A percentile compares a stretch with the other conserved stretches of the same genome.
phyloP scores from a whole-genome alignment of 495 filamentous ascomycete species.

The Xylaria flabelliformis region DNA sequence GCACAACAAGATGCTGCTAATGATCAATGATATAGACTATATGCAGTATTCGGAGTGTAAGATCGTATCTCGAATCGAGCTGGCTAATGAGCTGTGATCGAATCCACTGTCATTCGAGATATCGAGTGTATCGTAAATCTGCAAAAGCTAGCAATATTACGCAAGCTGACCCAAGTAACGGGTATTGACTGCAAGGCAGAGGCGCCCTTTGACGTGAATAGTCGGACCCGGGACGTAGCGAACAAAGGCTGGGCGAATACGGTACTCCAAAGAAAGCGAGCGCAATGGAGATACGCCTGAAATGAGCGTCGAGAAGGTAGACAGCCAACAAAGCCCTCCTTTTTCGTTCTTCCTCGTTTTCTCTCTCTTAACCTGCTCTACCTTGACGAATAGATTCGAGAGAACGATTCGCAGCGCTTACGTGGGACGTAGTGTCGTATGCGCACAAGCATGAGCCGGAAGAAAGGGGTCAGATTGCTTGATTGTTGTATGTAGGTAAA shows the following conservation, averaged over 20 bases:
- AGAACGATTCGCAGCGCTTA: constrained; percentile 21
- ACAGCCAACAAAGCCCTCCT: constrained; percentile 35
- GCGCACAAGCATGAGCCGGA: constrained; percentile 7
- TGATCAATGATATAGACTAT: constrained; percentile 38
- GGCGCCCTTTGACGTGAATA: constrained; percentile 34
- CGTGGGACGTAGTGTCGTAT: constrained; percentile 22
- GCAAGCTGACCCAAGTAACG: constrained; percentile 31
- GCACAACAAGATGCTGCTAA: constrained; percentile 35
- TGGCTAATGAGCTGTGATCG: constrained; percentile 31
- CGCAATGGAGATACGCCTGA: constrained; percentile 41
- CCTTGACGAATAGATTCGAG: constrained; percentile 12
- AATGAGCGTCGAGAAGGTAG: constrained; percentile 41
- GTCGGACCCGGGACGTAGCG: constrained; percentile 34
- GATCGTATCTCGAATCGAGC: constrained; percentile 33
- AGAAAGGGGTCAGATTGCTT: constrained; percentile 14
- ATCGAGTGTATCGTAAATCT: constrained; percentile 32
- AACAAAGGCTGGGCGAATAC: constrained; percentile 41
- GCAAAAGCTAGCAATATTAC: constrained; percentile 30
- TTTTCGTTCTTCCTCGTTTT: constrained; percentile 17
- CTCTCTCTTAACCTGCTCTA: background rate
- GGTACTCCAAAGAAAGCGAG: constrained; percentile 45
- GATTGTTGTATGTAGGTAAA: constrained; percentile 21
- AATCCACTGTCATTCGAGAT: constrained; percentile 29
- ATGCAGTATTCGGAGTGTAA: constrained; percentile 28
- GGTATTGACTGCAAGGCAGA: constrained; percentile 11